phyloP scores from a whole-genome alignment of 495 filamentous ascomycete genomes.

The Parmelia sp. region DNA sequence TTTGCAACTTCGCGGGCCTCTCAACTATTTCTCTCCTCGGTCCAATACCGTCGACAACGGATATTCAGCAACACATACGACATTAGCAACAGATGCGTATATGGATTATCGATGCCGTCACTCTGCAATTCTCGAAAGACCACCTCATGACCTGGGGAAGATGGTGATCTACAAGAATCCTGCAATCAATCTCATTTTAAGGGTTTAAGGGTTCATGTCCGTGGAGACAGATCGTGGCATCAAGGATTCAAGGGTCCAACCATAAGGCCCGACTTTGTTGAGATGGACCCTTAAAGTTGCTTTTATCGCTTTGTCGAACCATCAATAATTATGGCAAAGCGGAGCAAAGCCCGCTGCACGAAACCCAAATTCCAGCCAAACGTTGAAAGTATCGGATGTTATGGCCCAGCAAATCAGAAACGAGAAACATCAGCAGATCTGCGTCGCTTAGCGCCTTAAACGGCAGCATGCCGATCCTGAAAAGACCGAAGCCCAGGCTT shows the following conservation, averaged over 20 bases:
- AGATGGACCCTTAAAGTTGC: neutral
- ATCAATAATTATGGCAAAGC: neutral
- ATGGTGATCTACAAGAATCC: too few relatives aligned
- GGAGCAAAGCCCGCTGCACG: neutral
- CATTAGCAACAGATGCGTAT: too few relatives aligned
- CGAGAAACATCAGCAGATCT: neutral
- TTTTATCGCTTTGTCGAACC: neutral
- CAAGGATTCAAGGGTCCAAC: neutral
- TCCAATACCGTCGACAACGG: too few relatives aligned
- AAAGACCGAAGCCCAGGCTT: too few relatives aligned
- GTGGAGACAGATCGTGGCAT: neutral
- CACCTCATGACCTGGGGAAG: too few relatives aligned
- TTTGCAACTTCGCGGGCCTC: too few relatives aligned
- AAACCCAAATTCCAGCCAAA: neutral
- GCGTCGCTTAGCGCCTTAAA: neutral
- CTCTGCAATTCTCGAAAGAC: too few relatives aligned
- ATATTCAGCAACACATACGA: too few relatives aligned
- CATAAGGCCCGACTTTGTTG: neutral
- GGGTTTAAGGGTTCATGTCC: neutral
- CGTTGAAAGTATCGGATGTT: neutral
- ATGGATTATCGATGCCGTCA: too few relatives aligned
- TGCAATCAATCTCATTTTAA: too few relatives aligned
- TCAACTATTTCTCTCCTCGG: too few relatives aligned
- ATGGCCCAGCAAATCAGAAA: neutral
- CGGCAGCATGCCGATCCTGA: neutral